Percentiles rank a stretch among this genome's conserved stretches.
Evolutionary conservation across 108 stramenopile genomes (phyloP).

Genomic region (Licmophora abbreviata): DNA sequence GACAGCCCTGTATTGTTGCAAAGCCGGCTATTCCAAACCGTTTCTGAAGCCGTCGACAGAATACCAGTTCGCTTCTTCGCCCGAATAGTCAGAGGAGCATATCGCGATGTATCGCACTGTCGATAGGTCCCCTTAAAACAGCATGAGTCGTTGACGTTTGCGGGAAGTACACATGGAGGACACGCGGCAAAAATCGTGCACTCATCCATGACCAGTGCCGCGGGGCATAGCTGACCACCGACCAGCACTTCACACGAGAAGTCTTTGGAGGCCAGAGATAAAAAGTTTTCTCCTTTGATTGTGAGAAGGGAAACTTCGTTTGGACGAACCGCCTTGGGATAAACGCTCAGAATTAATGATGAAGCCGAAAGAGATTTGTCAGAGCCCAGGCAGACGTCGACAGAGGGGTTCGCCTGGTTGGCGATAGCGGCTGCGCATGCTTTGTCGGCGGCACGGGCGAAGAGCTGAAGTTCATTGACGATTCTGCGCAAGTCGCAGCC

Average conservation of each 20-base stretch:
- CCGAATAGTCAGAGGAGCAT: background rate
- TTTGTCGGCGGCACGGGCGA: slow-evolving; percentile 2
- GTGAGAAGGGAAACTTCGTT: slow-evolving; percentile 37
- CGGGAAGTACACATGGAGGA: slow-evolving; percentile 30
- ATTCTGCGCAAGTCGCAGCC: slow-evolving; percentile 61
- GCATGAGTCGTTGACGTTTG: background rate
- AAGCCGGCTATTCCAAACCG: background rate
- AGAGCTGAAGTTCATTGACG: slow-evolving; percentile 54
- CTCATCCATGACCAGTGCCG: slow-evolving; percentile 35
- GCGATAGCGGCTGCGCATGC: background rate
- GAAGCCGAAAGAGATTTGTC: background rate
- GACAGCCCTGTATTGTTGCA: background rate
- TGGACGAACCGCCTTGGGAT: slow-evolving; percentile 18
- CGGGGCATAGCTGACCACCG: slow-evolving; percentile 23
- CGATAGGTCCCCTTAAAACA: background rate
- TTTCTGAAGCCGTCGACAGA: background rate
- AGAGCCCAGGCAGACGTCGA: background rate
- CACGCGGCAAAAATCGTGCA: slow-evolving; percentile 44
- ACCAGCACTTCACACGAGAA: slow-evolving; percentile 16
- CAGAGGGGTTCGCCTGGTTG: background rate
- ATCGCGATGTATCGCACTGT: background rate
- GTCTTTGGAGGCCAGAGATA: background rate
- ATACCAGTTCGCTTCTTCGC: background rate
- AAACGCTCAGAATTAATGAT: slow-evolving; percentile 13
- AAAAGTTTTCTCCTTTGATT: slow-evolving; percentile 40